These are phyloP conservation scores for Triticum monococcum DNA, from an alignment of 176 grass and related monocot genomes.

Conservation along the genomic window DNA sequence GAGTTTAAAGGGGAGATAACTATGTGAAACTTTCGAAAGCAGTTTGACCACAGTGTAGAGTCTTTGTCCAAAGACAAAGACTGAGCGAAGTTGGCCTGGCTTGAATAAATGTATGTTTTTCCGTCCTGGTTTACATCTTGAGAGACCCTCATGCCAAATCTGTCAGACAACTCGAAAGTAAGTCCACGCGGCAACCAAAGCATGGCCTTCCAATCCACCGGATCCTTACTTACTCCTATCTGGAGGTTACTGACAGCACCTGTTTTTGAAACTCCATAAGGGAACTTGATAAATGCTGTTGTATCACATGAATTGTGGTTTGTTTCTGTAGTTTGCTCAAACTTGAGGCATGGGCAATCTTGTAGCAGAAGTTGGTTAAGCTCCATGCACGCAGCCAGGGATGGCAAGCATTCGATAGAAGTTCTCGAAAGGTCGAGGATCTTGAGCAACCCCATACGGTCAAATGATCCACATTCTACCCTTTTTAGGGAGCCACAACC, in stretches of 20 bases:
- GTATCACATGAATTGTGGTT: too few species aligned
- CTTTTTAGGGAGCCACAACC: not conserved
- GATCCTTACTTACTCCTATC: not conserved
- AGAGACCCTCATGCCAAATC: not conserved
- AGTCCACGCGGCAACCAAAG: slow-evolving; percentile 29
- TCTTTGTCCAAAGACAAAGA: slow-evolving; percentile 20
- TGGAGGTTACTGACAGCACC: not conserved
- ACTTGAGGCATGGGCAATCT: not conserved
- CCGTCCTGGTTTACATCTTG: not conserved
- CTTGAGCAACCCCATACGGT: slow-evolving; percentile 8
- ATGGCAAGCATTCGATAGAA: not conserved
- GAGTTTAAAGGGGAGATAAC: slow-evolving; percentile 12
- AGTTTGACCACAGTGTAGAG: slow-evolving; percentile 21
- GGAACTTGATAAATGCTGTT: not conserved
- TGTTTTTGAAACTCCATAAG: slow-evolving; percentile 16
- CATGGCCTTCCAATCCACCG: not conserved
- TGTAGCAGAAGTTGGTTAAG: slow-evolving; percentile 3
- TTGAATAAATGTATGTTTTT: slow-evolving; percentile 17
- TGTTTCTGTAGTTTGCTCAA: not conserved
- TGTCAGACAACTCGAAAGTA: not conserved
- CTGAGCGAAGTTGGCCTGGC: not conserved
- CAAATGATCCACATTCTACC: slow-evolving; percentile 12
- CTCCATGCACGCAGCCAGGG: not conserved
- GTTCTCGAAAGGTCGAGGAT: slow-evolving; percentile 28
- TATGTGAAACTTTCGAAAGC: slow-evolving; percentile 21